Conservation (phyloP, 2,329 filamentous ascomycete species). For the Zasmidium citrigriseum region DNA sequence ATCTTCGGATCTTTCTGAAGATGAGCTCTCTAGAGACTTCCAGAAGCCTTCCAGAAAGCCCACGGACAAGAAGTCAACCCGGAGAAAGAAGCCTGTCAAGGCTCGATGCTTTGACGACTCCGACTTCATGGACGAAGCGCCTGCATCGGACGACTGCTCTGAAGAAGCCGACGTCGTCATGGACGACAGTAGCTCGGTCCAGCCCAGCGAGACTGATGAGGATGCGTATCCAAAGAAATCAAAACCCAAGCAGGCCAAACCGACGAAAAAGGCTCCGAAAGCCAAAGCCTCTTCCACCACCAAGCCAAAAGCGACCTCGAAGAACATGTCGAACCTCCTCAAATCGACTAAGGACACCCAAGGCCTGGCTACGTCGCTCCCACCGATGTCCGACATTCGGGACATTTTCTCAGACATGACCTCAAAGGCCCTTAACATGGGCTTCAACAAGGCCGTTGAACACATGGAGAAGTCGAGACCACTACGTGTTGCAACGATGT, state of each 20-base stretch:
- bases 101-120: background rate
- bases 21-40: background rate
- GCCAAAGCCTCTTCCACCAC: background rate
- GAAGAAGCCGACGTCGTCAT: background rate
- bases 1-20: background rate
- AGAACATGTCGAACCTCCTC: background rate
- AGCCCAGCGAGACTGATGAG: background rate
- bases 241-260: background rate
- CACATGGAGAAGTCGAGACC: constrained; percentile 37
- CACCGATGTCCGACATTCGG: constrained; percentile 49
- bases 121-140: background rate
- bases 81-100: background rate
- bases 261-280: background rate
- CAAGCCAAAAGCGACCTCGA: background rate
- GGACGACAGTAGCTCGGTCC: background rate
- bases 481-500: constrained; percentile 68
- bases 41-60: background rate
- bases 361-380: constrained; percentile 37
- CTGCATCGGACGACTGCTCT: background rate
- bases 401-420: constrained; percentile 55
- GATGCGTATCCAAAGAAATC: background rate
- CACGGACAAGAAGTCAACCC: background rate
- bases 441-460: constrained; percentile 38
- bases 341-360: background rate
- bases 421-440: constrained; percentile 36